Percentiles rank a stretch among this genome's conserved stretches.
phyloP scores from a whole-genome alignment of 2,329 filamentous ascomycete species.

The Pestalotiopsis fici region DNA sequence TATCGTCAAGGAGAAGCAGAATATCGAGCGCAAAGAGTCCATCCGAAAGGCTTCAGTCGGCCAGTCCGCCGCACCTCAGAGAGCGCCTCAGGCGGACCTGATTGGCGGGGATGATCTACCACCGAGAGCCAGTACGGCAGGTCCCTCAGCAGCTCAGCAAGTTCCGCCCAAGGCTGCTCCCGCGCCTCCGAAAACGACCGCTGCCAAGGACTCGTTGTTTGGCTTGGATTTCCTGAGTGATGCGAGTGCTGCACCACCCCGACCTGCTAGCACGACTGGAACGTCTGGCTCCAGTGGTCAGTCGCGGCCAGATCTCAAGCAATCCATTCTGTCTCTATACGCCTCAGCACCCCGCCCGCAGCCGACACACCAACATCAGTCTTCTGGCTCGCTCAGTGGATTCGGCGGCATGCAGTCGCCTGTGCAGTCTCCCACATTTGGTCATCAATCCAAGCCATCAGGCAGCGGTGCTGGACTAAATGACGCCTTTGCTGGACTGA shows the following conservation, averaged over 20 bases:
- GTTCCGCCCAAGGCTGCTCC: constrained; percentile 63
- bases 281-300: constrained; percentile 62
- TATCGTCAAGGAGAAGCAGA: constrained; percentile 67
- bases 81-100: constrained; percentile 64
- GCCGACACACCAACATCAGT: constrained; percentile 50
- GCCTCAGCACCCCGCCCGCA: constrained; percentile 81
- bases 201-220: constrained; percentile 83
- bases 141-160: constrained; percentile 57
- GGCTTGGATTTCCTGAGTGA: constrained; percentile 91
- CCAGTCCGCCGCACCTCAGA: constrained; percentile 37
- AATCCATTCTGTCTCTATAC: constrained; percentile 95
- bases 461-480: constrained; percentile 67
- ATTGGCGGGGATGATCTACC: constrained; percentile 75
- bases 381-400: constrained; percentile 66
- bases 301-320: constrained; percentile 90
- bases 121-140: constrained; percentile 74
- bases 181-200: constrained; percentile 68
- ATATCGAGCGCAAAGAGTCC: constrained; percentile 59
- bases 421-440: constrained; percentile 52
- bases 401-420: constrained; percentile 69
- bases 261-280: constrained; percentile 80
- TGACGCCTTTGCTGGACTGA: constrained; percentile 77
- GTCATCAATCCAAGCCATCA: constrained; percentile 49
- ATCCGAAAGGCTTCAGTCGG: constrained; percentile 61
- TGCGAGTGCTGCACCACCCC: constrained; percentile 66